phyloP scores from a whole-genome alignment of 768 basidiomycete species.

The Macrocybe gigantea region DNA sequence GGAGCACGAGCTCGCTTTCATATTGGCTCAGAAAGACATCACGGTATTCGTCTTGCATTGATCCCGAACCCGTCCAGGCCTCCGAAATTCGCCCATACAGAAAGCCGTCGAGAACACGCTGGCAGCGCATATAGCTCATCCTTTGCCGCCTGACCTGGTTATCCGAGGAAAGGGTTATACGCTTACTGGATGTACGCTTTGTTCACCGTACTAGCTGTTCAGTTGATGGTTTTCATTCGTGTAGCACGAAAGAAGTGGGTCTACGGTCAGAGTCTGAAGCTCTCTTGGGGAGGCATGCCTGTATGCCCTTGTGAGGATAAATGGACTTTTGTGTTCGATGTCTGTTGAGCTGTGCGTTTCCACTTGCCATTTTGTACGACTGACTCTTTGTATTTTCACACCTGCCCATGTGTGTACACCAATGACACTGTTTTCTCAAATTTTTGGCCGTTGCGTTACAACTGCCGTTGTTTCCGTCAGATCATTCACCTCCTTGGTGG shows the following conservation, averaged over 20 bases:
- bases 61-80: no score
- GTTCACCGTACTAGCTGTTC: neutral
- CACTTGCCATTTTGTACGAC: neutral
- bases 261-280: conserved; percentile 21
- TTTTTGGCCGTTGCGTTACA: no score
- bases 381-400: no score
- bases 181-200: conserved; percentile 22
- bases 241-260: conserved; percentile 23
- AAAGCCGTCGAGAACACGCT: conserved; percentile 27
- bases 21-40: conserved; percentile 25
- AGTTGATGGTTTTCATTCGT: neutral
- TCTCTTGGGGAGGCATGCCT: conserved; percentile 21
- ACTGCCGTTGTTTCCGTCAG: no score
- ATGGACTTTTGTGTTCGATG: conserved; percentile 25
- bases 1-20: no score
- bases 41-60: conserved; percentile 18
- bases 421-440: no score
- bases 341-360: neutral
- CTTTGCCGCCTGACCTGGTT: conserved; percentile 19
- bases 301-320: conserved; percentile 23
- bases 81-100: conserved; percentile 10
- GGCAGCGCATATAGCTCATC: conserved; percentile 21
- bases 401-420: no score
- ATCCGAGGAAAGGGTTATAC: conserved; percentile 24
- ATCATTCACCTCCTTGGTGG: no score